Conservation (phyloP, 176 grass and related monocot genomes). For the Oryza longistaminata region DNA sequence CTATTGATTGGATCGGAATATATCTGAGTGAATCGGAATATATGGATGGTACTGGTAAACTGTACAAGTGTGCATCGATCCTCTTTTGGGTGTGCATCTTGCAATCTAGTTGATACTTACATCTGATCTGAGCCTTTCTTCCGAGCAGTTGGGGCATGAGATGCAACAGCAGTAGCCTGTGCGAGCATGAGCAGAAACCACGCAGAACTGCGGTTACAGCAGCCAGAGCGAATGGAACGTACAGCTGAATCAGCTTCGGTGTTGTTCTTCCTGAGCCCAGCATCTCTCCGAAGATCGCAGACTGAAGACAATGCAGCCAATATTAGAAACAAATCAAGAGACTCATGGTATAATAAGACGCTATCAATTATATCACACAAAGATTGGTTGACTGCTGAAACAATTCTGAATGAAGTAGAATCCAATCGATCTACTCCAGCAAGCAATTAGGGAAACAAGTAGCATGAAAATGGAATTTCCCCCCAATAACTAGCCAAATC, state of each 20-base stretch:
- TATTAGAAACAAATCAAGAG: neutral
- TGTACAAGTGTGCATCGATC: neutral
- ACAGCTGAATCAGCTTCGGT: slow-evolving; percentile 57
- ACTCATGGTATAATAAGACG: no score
- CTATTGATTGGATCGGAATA: neutral
- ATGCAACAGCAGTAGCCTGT: no score
- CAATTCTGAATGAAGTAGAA: neutral
- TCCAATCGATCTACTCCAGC: neutral
- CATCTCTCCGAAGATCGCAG: slow-evolving; percentile 59
- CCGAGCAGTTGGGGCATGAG: no score
- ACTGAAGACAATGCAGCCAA: slow-evolving; percentile 43
- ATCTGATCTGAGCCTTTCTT: no score
- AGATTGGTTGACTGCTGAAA: neutral
- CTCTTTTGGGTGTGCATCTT: neutral
- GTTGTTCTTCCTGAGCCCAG: slow-evolving; percentile 65
- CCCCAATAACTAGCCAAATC: no score
- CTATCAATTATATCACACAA: neutral
- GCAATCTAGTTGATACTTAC: neutral
- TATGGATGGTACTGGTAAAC: neutral
- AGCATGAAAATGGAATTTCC: no score
- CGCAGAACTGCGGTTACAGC: slow-evolving; percentile 45
- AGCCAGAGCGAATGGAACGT: slow-evolving; percentile 46
- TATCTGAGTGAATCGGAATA: neutral
- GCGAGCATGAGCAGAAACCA: slow-evolving; percentile 30
- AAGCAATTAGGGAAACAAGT: no score